Evolutionary conservation across 75 land plant genomes (phyloP).

Genomic region (Pseudotsuga menziesii): DNA sequence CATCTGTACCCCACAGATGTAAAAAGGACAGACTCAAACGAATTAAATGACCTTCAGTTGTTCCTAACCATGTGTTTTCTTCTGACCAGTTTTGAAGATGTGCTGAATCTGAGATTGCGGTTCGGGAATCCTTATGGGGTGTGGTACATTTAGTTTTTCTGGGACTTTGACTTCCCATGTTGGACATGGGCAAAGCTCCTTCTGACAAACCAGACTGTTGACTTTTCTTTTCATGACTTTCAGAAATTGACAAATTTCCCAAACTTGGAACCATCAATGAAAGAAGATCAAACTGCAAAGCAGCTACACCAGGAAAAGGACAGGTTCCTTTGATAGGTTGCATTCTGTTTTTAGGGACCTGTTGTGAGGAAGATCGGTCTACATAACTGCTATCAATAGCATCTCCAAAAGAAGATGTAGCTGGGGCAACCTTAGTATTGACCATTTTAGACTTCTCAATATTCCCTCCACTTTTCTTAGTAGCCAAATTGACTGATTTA

Average conservation of each 20-base stretch:
- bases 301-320: slow-evolving; percentile 75
- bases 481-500: background rate
- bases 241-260: background rate
- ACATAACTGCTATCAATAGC: background rate
- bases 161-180: background rate
- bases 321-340: slow-evolving; percentile 54
- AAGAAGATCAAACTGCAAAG: slow-evolving; percentile 63
- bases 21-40: slow-evolving; percentile 61
- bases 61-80: slow-evolving; percentile 18
- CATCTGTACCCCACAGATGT: slow-evolving; percentile 80
- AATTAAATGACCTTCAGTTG: slow-evolving; percentile 46
- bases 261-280: slow-evolving; percentile 40
- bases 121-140: background rate
- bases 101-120: background rate
- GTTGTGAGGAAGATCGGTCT: slow-evolving; percentile 2
- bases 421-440: slow-evolving; percentile 13
- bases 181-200: background rate
- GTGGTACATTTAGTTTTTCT: background rate
- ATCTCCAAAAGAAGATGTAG: slow-evolving; percentile 1
- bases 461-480: slow-evolving; percentile 15
- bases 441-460: slow-evolving; percentile 21
- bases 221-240: background rate
- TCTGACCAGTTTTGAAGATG: slow-evolving; percentile 12
- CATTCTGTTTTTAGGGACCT: slow-evolving; percentile 15
- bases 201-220: background rate